Evolutionary conservation across 306 rosid species (phyloP).

Genomic region (Dryas alaskensis): DNA sequence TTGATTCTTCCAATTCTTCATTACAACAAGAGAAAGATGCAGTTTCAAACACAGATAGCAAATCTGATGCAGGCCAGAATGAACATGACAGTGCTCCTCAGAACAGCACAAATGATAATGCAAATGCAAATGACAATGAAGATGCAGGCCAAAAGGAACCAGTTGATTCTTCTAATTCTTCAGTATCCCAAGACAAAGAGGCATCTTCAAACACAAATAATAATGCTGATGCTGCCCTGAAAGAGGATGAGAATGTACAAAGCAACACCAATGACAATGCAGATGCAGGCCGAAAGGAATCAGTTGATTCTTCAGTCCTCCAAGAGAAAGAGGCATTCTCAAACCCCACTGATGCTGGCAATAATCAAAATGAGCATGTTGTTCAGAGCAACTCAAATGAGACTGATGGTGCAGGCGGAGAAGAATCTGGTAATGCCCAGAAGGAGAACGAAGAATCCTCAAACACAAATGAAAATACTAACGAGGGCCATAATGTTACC

Average conservation of each 20-base stretch:
- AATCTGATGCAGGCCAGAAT: constrained; percentile 31
- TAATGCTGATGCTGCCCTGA: constrained; percentile 32
- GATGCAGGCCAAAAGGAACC: constrained; percentile 39
- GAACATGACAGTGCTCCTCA: constrained; percentile 34
- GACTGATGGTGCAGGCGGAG: constrained; percentile 31
- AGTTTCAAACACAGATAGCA: constrained; percentile 39
- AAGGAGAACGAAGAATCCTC: constrained; percentile 32
- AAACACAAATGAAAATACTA: constrained; percentile 15
- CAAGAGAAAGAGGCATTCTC: constrained; percentile 17
- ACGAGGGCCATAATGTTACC: constrained; percentile 28
- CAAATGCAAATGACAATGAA: constrained; percentile 19
- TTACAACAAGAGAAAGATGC: constrained; percentile 49
- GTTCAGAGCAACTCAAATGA: constrained; percentile 33
- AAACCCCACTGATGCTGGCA: constrained; percentile 36
- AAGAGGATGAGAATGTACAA: constrained; percentile 35
- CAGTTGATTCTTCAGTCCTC: constrained; percentile 21
- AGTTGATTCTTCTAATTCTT: constrained; percentile 21
- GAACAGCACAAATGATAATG: constrained; percentile 30
- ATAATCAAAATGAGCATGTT: constrained; percentile 37
- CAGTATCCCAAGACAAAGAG: constrained; percentile 21
- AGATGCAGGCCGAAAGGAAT: constrained; percentile 39
- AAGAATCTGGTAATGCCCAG: constrained; percentile 37
- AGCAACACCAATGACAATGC: constrained; percentile 26
- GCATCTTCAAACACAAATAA: constrained; percentile 24
- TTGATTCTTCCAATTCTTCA: constrained; percentile 47